Evolutionary conservation across 2,329 filamentous ascomycete species (phyloP).

Genomic region (Aspergillus tubingensis): DNA sequence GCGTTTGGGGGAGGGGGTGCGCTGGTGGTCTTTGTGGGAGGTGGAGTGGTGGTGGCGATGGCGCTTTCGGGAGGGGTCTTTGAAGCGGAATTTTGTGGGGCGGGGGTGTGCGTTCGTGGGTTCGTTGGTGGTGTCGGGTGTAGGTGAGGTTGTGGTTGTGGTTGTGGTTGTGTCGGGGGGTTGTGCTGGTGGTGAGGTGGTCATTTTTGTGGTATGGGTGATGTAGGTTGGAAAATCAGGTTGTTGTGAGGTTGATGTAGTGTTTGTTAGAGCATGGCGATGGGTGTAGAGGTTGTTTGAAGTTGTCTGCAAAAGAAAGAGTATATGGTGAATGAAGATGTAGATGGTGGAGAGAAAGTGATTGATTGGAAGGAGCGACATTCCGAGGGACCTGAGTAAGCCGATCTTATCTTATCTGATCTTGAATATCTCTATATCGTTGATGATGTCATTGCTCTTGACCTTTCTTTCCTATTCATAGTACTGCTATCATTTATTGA

Average conservation of each 20-base stretch:
- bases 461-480: no score
- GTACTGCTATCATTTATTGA: no score
- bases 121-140: conserved; percentile 8
- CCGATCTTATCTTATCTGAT: not conserved
- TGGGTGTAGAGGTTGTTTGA: not conserved
- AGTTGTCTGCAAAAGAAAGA: not conserved
- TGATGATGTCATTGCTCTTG: not conserved
- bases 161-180: not conserved
- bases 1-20: conserved; percentile 20
- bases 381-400: not conserved
- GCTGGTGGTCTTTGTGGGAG: conserved; percentile 17
- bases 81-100: conserved; percentile 38
- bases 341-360: not conserved
- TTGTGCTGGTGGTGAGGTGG: not conserved
- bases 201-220: not conserved
- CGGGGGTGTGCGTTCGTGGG: conserved; percentile 15
- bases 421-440: not conserved
- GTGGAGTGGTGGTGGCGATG: conserved; percentile 16
- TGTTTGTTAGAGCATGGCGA: no score
- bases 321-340: not conserved
- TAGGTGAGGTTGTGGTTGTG: not conserved
- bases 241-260: not conserved
- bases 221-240: no score
- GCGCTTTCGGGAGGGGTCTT: conserved; percentile 25
- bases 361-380: not conserved